A percentile compares a stretch with the other conserved stretches of the same genome.
Conservation (phyloP, 2,329 filamentous ascomycete genomes). For the Camptophora hylomeconis region DNA sequence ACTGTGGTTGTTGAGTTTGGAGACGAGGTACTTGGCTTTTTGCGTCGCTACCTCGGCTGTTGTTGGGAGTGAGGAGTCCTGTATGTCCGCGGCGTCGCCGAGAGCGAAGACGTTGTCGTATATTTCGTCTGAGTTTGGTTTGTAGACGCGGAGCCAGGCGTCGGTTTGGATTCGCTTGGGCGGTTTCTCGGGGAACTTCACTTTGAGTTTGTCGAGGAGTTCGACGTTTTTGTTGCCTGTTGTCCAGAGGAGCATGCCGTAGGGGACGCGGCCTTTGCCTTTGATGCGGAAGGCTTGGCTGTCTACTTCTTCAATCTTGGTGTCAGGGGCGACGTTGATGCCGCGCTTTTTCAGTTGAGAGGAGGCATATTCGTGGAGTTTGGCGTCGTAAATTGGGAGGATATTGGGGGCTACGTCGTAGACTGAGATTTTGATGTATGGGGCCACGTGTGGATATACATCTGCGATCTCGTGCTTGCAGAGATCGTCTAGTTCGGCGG, state of each 20-base stretch:
- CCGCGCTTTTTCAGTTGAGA: constrained; percentile 23
- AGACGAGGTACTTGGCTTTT: constrained; percentile 15
- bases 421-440: constrained; percentile 28
- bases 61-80: constrained; percentile 12
- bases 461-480: constrained; percentile 25
- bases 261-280: constrained; percentile 23
- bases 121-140: constrained; percentile 10
- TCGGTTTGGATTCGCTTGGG: constrained; percentile 26
- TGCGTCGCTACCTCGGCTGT: constrained; percentile 17
- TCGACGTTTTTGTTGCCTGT: constrained; percentile 25
- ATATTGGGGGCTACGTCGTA: constrained; percentile 32
- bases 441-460: constrained; percentile 29
- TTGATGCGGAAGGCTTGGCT: constrained; percentile 23
- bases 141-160: constrained; percentile 17
- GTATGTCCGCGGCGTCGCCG: constrained; percentile 20
- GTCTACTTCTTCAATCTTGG: constrained; percentile 25
- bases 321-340: constrained; percentile 27
- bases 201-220: constrained; percentile 22
- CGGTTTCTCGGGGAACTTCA: constrained; percentile 22
- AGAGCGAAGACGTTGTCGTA: constrained; percentile 18
- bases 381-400: constrained; percentile 28
- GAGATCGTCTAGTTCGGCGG: constrained; percentile 32
- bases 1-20: constrained; percentile 10
- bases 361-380: constrained; percentile 29
- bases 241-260: constrained; percentile 28